These are phyloP conservation scores for Mycena alexandri DNA, from an alignment of 768 basidiomycete species.

Conservation along the genomic window DNA sequence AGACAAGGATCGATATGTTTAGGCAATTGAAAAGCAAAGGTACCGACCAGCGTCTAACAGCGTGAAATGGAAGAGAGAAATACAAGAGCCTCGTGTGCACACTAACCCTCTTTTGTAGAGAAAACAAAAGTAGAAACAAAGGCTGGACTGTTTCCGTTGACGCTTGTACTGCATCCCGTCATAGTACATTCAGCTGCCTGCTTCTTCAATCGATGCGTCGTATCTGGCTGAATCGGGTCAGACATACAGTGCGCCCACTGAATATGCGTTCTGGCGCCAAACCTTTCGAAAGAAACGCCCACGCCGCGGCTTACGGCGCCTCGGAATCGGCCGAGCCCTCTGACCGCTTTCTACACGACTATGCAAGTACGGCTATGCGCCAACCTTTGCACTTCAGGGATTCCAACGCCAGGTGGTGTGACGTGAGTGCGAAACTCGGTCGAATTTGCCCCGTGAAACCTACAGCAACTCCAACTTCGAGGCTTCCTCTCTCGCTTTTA, in stretches of 20 bases:
- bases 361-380: not conserved
- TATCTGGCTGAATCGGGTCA: too few relatives aligned
- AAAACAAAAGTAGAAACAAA: slow-evolving; percentile 1
- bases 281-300: not conserved
- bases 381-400: not conserved
- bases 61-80: not conserved
- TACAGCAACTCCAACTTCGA: too few relatives aligned
- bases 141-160: not conserved
- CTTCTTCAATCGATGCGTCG: too few relatives aligned
- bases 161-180: slow-evolving; percentile 7
- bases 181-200: slow-evolving; percentile 11
- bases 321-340: too few relatives aligned
- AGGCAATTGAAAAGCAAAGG: not conserved
- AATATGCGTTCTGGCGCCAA: not conserved
- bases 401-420: not conserved
- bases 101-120: not conserved
- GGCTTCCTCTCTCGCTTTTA: too few relatives aligned
- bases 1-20: slow-evolving; percentile 28
- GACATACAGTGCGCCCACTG: not conserved
- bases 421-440: slow-evolving; percentile 19
- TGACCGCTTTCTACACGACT: not conserved
- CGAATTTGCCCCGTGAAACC: not conserved
- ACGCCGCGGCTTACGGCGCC: not conserved
- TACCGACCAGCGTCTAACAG: not conserved
- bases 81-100: not conserved